Conservation (phyloP, 2,329 filamentous ascomycete genomes). For the Ophiostoma australiae region DNA sequence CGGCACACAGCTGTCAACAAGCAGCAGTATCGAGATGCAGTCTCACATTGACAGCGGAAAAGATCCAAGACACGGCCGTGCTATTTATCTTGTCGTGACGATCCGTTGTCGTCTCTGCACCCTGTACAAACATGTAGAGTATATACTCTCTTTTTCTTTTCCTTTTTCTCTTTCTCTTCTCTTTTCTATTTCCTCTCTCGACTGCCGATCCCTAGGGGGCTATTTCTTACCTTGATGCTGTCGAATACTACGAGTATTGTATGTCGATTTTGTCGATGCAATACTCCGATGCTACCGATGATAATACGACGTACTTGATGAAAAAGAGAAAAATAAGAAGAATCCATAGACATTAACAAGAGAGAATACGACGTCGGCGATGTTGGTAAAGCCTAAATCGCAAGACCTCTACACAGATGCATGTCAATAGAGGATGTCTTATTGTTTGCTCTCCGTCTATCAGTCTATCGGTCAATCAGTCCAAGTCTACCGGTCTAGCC, state of each 20-base stretch:
- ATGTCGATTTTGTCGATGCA: background rate
- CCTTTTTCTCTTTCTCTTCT: background rate
- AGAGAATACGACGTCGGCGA: background rate
- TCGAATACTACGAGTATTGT: background rate
- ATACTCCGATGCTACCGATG: background rate
- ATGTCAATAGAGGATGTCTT: background rate
- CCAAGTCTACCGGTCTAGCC: no score
- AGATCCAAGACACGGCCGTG: background rate
- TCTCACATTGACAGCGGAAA: background rate
- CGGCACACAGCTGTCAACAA: background rate
- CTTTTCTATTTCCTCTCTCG: background rate
- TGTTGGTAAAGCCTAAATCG: conserved; percentile 1
- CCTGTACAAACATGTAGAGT: no score
- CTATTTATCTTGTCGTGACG: background rate
- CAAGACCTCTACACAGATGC: background rate
- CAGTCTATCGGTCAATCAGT: no score
- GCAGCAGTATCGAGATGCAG: background rate
- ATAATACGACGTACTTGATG: background rate
- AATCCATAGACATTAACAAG: no score
- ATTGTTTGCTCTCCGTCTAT: background rate
- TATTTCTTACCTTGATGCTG: background rate
- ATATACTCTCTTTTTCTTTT: background rate
- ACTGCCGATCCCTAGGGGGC: conserved; percentile 4
- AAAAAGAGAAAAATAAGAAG: no score
- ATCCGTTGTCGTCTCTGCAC: background rate